These are phyloP conservation scores for Monosporascus sp. DNA, from an alignment of 2,329 filamentous ascomycete species.

Conservation along the genomic window DNA sequence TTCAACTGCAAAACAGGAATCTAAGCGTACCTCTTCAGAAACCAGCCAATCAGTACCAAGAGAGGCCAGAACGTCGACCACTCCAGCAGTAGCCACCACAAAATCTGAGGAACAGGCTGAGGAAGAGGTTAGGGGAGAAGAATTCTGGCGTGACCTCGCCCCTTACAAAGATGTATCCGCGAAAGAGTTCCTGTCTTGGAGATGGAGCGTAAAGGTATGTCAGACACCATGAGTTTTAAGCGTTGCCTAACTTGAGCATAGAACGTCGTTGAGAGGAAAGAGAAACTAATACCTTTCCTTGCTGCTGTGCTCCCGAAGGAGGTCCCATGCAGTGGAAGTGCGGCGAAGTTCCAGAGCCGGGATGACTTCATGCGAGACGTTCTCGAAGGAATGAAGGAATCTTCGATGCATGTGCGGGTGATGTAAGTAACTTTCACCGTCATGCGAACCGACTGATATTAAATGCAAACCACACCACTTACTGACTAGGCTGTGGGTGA, in stretches of 20 bases:
- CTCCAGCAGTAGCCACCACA: background rate
- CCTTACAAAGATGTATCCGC: slow-evolving; percentile 9
- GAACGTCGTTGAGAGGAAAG: slow-evolving; percentile 44
- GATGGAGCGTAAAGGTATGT: slow-evolving; percentile 16
- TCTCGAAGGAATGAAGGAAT: slow-evolving; percentile 42
- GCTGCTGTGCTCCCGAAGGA: slow-evolving; percentile 41
- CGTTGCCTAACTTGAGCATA: slow-evolving; percentile 29
- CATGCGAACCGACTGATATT: background rate
- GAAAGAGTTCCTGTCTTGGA: slow-evolving; percentile 18
- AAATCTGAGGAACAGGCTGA: background rate
- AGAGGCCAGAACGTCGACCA: background rate
- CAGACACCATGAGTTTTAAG: background rate
- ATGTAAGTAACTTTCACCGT: slow-evolving; percentile 33
- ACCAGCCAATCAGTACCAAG: background rate
- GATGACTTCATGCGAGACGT: slow-evolving; percentile 52
- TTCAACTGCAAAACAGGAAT: too few relatives aligned
- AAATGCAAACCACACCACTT: slow-evolving; percentile 1
- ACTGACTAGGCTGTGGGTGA: background rate
- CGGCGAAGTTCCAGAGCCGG: slow-evolving; percentile 35
- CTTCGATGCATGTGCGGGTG: slow-evolving; percentile 56
- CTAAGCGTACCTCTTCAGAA: background rate
- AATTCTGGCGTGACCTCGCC: slow-evolving; percentile 16
- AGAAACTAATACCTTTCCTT: slow-evolving; percentile 45
- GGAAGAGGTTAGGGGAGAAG: background rate
- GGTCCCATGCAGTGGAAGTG: slow-evolving; percentile 34